Base-by-base conservation (phyloP, 2,329 filamentous ascomycete genomes). In the Rhynchosporium agropyri region DNA sequence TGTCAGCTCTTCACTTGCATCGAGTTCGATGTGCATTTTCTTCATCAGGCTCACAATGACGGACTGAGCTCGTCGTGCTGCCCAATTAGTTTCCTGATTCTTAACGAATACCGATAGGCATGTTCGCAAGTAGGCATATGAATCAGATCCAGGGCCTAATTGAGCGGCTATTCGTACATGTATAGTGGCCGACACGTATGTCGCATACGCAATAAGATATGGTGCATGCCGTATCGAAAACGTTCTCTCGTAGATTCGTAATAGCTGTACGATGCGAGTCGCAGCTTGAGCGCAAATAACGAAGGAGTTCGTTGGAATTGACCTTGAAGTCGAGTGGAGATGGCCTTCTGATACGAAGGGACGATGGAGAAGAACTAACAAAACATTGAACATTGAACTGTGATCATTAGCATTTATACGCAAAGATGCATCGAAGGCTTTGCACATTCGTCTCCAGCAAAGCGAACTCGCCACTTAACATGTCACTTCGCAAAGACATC, bases 171-270 rank as follows among this genome's bases (percentile, higher is more conserved):
- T 60, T 5, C 64, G 62, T 9, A 68, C 66, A 29, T 68, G 66
- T 10, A 68, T 68, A 1, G 64, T 68, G 13, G 64, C 64, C 33
- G 29, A 28, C 8, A 55, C 33, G 84, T 79, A 85, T 0, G 80
- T 83, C 0, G 83, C 81, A 68, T 85, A 85, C 0, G 80, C 82
- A 20, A 84, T 77, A 1, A 84, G 72, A 60, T 84, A 84, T 0
- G 83, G 83, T 0, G 82, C 80, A 10, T 77, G 72, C 10, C 75
- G 72, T 1, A 83, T 75, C 0, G 77, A 79, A 46, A 81, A 84
- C 0, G 76, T 73, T 36, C 72, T 71, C 29, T 81, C 75, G 50
- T 83, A 83, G 4, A 75, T 73, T 26, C 77, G 75, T 0, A 83
- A 67, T 0, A 84, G 69, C 3, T 73, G 70, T 13, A 77, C 76